A percentile compares a stretch with the other conserved stretches of the same genome.
Evolutionary conservation across 2,329 filamentous ascomycete species (phyloP).

Genomic region (Xylaria sp.): DNA sequence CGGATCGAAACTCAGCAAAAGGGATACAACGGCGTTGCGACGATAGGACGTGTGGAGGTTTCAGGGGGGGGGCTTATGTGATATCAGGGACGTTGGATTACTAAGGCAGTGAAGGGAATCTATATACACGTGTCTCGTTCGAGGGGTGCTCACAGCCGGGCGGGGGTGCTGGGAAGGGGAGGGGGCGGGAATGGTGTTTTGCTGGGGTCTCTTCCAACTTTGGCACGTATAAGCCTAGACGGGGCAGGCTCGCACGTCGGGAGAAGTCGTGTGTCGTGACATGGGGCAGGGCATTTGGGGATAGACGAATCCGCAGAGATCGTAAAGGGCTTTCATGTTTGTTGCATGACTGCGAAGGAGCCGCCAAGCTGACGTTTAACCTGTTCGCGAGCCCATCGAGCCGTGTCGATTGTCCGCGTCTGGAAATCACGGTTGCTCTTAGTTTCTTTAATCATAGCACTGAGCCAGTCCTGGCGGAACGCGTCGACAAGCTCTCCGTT

Average conservation of each 20-base stretch:
- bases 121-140: slow-evolving; percentile 33
- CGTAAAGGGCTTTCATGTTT: slow-evolving; percentile 36
- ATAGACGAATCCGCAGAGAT: slow-evolving; percentile 14
- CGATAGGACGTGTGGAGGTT: slow-evolving; percentile 21
- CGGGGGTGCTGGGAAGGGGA: slow-evolving; percentile 12
- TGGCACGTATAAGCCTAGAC: slow-evolving; percentile 24
- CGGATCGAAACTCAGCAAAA: slow-evolving; percentile 33
- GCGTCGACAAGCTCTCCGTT: slow-evolving; percentile 77
- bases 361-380: slow-evolving; percentile 82
- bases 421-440: slow-evolving; percentile 84
- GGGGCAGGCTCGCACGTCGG: slow-evolving; percentile 25
- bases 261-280: slow-evolving; percentile 28
- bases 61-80: slow-evolving; percentile 23
- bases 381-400: slow-evolving; percentile 94
- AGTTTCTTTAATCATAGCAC: slow-evolving; percentile 83
- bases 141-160: slow-evolving; percentile 14
- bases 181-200: slow-evolving; percentile 14
- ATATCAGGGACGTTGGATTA: slow-evolving; percentile 32
- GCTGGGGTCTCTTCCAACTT: slow-evolving; percentile 31
- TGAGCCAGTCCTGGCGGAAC: slow-evolving; percentile 91
- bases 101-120: slow-evolving; percentile 27
- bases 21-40: slow-evolving; percentile 22
- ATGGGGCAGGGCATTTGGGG: slow-evolving; percentile 17
- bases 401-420: slow-evolving; percentile 82
- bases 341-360: slow-evolving; percentile 46